Evolutionary conservation across 352 stramenopile species (phyloP), one percentile per base, ranked within the genome.

Genomic region (Globisporangium irregulare): DNA sequence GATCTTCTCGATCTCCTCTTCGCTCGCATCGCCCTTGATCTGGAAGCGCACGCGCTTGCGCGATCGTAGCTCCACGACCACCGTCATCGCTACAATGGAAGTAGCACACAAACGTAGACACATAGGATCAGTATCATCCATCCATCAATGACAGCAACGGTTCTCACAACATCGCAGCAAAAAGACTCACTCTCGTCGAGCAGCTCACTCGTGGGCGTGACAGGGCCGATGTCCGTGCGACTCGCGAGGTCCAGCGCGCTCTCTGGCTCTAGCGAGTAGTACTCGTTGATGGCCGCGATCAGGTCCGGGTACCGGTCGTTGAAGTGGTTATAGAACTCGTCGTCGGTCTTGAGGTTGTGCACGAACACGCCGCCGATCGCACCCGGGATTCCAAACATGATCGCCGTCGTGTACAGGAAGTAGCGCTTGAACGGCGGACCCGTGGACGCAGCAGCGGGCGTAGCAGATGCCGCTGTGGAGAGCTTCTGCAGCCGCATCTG

Each of bases 241-340:
- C 67, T 76, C 4, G 80, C 77, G 29, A 88, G 71, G 41, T 81
- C 73, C 55, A 75, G 57, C 6, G 71, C 60, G 48, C 63, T 59
- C 69, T 88, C 81, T 12, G 64, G 54, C 54, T 86, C 82, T 27
- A 95, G 72, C 59, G 82, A 76, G 22, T 91, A 71, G 67, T 89
- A 90, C 55, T 79, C 68, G 66, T 92, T 81, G 60, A 95, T 88
- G 9, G 71, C 66, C 14, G 79, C 77, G 29, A 95, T 82, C 1
- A 95, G 60, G 5, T 95, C 84, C 15, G 87, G 87, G 74, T 93
- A 95, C 14, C 87, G 84, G 66, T 88, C 81, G 54, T 87, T 90
- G 62, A 95, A 95, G 65, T 95, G 82, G 70, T 75, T 83, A 74
- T 92, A 92, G 70, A 95, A 95, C 62, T 89, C 82, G 67, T 92